phyloP scores from a whole-genome alignment of 1,284 basidiomycete species.

The Cryptococcus depauperatus region DNA sequence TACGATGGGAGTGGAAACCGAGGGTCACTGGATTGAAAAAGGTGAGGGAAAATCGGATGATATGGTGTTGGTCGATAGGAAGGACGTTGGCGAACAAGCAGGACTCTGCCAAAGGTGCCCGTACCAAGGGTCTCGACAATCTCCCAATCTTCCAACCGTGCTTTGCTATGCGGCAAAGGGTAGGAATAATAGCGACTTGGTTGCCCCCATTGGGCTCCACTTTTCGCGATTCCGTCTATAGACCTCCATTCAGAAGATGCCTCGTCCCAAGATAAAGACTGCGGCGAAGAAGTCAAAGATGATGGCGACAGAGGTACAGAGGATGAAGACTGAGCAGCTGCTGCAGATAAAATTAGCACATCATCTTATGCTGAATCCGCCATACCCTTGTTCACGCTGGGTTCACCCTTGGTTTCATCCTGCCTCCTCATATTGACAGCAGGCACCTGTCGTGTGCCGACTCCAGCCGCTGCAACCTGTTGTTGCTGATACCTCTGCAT shows the following conservation, averaged over 20 bases:
- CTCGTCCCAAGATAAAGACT: conserved; percentile 23
- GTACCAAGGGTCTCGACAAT: conserved; percentile 46
- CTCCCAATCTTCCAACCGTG: conserved; percentile 42
- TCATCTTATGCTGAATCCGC: too few relatives aligned
- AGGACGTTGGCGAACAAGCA: conserved; percentile 44
- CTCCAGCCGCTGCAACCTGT: conserved; percentile 1
- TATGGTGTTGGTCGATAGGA: conserved; percentile 40
- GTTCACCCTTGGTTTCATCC: too few relatives aligned
- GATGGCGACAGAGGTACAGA: conserved; percentile 29
- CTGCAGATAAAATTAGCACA: conserved; percentile 1
- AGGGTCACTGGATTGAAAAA: conserved; percentile 37
- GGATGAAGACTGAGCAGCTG: background rate
- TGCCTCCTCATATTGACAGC: background rate
- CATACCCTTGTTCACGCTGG: conserved; percentile 3
- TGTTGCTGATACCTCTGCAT: conserved; percentile 3
- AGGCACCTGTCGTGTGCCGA: background rate
- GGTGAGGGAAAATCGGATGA: conserved; percentile 46
- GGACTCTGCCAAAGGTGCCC: conserved; percentile 45
- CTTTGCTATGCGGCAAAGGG: conserved; percentile 15
- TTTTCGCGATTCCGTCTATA: conserved; percentile 14
- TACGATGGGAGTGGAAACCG: conserved; percentile 31
- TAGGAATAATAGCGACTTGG: conserved; percentile 6
- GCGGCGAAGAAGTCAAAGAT: conserved; percentile 35
- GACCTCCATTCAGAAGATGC: conserved; percentile 18
- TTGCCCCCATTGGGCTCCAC: conserved; percentile 4